phyloP scores from a whole-genome alignment of 2,329 filamentous ascomycete species.

The Fusarium avenaceum region DNA sequence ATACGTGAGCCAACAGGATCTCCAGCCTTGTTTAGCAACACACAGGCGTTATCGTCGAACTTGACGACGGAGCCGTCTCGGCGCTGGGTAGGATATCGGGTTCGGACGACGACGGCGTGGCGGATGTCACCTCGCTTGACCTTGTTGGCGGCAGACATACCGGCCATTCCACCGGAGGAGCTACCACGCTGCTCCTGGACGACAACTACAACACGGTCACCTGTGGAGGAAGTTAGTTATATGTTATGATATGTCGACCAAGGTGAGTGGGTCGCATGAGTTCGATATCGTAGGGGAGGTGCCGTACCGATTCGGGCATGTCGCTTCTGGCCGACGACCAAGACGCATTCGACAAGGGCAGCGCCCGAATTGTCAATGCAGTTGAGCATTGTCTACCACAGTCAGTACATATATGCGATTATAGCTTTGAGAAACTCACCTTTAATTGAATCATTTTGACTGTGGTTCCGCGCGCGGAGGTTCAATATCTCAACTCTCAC shows the following conservation, averaged over 20 bases:
- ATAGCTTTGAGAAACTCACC: conserved; percentile 58
- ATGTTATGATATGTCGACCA: neutral
- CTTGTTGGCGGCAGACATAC: conserved; percentile 83
- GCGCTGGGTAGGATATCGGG: conserved; percentile 86
- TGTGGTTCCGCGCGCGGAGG: conserved; percentile 34
- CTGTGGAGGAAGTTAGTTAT: conserved; percentile 60
- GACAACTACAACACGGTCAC: conserved; percentile 96
- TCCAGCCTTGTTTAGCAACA: conserved; percentile 95
- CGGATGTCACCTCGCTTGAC: conserved; percentile 96
- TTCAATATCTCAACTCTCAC: conserved; percentile 44
- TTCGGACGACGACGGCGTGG: conserved; percentile 95
- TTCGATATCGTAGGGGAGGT: neutral
- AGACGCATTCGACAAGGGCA: conserved; percentile 95
- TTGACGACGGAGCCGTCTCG: conserved; percentile 89
- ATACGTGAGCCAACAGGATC: conserved; percentile 94
- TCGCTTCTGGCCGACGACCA: conserved; percentile 90
- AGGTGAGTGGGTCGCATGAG: neutral
- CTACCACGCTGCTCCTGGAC: conserved; percentile 95
- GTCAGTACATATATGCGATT: conserved; percentile 11
- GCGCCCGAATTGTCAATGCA: conserved; percentile 99
- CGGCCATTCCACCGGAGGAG: conserved; percentile 78
- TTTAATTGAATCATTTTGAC: conserved; percentile 92
- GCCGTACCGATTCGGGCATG: conserved; percentile 86
- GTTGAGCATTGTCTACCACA: conserved; percentile 87
- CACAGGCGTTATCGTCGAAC: conserved; percentile 98